Percentiles rank a stretch among this genome's conserved stretches.
Evolutionary conservation across 108 stramenopile species (phyloP).

Genomic region (Fragilariopsis cylindrus): DNA sequence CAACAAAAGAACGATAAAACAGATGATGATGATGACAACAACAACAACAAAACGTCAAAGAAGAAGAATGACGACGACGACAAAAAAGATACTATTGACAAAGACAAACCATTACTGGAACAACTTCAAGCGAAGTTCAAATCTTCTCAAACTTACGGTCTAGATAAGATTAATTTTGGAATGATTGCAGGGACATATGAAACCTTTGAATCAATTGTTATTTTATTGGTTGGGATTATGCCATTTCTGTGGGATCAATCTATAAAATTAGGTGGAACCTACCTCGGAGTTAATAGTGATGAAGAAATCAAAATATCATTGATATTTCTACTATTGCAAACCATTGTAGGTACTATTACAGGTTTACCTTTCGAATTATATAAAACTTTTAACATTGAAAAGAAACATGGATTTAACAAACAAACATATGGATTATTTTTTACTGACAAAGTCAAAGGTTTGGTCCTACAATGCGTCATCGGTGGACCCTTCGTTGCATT

Average conservation of each 20-base stretch:
- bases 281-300: conserved; percentile 55
- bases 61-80: conserved; percentile 25
- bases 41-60: not conserved
- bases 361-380: conserved; percentile 86
- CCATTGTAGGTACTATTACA: conserved; percentile 77
- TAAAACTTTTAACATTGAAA: conserved; percentile 93
- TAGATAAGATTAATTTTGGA: conserved; percentile 90
- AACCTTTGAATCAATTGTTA: conserved; percentile 60
- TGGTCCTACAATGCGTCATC: conserved; percentile 77
- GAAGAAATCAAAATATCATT: conserved; percentile 84
- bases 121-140: conserved; percentile 86
- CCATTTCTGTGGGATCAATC: conserved; percentile 85
- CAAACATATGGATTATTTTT: conserved; percentile 87
- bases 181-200: conserved; percentile 76
- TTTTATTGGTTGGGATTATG: conserved; percentile 76
- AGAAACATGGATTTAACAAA: conserved; percentile 98
- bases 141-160: conserved; percentile 81
- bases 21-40: conserved; percentile 8
- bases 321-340: conserved; percentile 76
- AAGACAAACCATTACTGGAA: conserved; percentile 61
- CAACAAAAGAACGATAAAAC: conserved; percentile 44
- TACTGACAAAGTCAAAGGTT: conserved; percentile 89
- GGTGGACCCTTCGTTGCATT: conserved; percentile 89
- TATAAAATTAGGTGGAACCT: conserved; percentile 31
- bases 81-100: conserved; percentile 38